Base-by-base conservation (phyloP, 805 yeast genomes). In the Yamadazyma ubonensis region DNA sequence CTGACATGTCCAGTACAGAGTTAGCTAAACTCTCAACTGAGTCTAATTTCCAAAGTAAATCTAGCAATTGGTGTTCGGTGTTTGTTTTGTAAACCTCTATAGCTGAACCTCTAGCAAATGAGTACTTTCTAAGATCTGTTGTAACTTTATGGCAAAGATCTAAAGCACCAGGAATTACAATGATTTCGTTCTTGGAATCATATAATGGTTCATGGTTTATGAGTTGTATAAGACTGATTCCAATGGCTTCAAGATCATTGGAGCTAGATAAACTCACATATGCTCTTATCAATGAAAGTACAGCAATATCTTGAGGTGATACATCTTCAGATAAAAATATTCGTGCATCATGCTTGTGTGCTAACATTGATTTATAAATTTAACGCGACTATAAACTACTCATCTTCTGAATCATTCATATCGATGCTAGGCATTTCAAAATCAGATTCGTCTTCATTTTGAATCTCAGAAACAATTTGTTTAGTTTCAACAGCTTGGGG, bases 291-390 rank as follows among this genome's bases (percentile, higher is more conserved):
- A 81, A 51, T 2, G 72, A 57, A 7, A 79, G 49, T 1, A 79
- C 48, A 1, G 80, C 75, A 0, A 81, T 57, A 46, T 76, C 78
- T 41, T 76, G 71, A 0, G 86, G 79, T 5, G 83, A 73, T 19
- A 81, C 44, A 39, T 62, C 71, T 39, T 67, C 73, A 3, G 69
- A 53, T 22, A 65, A 50, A 9, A 63, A 46, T 19, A 63, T 48
- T 39, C 54, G 51, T 16, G 50, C 40, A 34, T 45, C 34, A 5
- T 26, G 27, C 30, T 23, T 36, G 42, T 30, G 34, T 29, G 30
- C 22, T 19, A 21, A 19, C 39, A 37, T 36, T 8, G 18, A 11
- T 19, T 14, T 21, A 12, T 18, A 12, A 14, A 20, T 25, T 37
- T 20, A 29, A 16, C 36, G 42, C 35, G 43, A 32, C 29, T 30